These are phyloP conservation scores for Ogataea pini DNA, from an alignment of 805 yeast species.

Conservation along the genomic window DNA sequence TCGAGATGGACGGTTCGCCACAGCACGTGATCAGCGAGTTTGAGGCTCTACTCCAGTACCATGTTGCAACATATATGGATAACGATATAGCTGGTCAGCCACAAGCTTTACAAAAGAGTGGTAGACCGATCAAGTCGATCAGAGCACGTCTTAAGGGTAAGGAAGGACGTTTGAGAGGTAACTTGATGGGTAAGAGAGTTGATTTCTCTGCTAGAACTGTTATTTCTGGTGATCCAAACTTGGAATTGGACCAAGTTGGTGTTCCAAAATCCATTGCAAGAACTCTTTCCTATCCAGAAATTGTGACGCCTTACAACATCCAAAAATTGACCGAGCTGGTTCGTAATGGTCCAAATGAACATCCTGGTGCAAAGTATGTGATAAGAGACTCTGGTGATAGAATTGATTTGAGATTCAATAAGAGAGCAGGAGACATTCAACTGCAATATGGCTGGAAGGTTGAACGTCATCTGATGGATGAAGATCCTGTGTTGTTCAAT, in stretches of 20 bases:
- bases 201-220: slow-evolving; percentile 99
- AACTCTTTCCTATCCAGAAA: slow-evolving; percentile 94
- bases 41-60: slow-evolving; percentile 92
- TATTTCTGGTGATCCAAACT: slow-evolving; percentile 98
- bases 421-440: slow-evolving; percentile 97
- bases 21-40: slow-evolving; percentile 97
- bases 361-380: slow-evolving; percentile 98
- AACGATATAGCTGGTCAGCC: slow-evolving; percentile 99
- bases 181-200: slow-evolving; percentile 99
- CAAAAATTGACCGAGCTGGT: slow-evolving; percentile 91
- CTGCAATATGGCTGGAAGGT: slow-evolving; percentile 99
- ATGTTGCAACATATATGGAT: slow-evolving; percentile 99
- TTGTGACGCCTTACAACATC: slow-evolving; percentile 96
- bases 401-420: slow-evolving; percentile 94
- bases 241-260: slow-evolving; percentile 98
- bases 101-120: slow-evolving; percentile 96
- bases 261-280: slow-evolving; percentile 97
- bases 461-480: slow-evolving; percentile 96
- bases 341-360: slow-evolving; percentile 98
- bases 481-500: slow-evolving; percentile 96
- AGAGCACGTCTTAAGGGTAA: slow-evolving; percentile 99
- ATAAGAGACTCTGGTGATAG: slow-evolving; percentile 99
- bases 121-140: slow-evolving; percentile 97
- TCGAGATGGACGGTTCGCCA: slow-evolving; percentile 98
- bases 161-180: slow-evolving; percentile 98